phyloP scores from a whole-genome alignment of 1,284 basidiomycete species.

The Trametes polyzona region DNA sequence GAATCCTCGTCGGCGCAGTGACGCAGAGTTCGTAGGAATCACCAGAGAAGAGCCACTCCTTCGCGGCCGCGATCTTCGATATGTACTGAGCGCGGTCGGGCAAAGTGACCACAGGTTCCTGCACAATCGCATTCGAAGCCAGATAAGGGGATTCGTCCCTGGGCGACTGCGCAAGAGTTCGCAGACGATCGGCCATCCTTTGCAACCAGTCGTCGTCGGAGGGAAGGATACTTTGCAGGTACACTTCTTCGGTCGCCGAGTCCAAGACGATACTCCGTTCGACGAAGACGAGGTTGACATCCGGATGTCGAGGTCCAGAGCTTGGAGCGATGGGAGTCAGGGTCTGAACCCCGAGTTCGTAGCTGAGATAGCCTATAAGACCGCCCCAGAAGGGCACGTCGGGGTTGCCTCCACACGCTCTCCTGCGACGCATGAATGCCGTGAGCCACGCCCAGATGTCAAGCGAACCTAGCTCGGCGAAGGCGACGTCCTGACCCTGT shows the following conservation, averaged over 20 bases:
- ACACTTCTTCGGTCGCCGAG: conserved; percentile 46
- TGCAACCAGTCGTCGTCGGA: conserved; percentile 64
- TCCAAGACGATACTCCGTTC: conserved; percentile 79
- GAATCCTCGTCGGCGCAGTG: conserved; percentile 75
- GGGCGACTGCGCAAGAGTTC: conserved; percentile 3
- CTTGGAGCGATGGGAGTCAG: conserved; percentile 45
- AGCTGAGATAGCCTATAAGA: conserved; percentile 71
- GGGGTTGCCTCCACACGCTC: conserved; percentile 48
- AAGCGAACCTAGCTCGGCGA: conserved; percentile 40
- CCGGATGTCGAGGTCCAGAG: conserved; percentile 51
- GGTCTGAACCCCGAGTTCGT: conserved; percentile 71
- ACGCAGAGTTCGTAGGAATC: conserved; percentile 98
- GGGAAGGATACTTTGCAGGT: conserved; percentile 66
- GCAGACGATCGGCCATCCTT: conserved; percentile 39
- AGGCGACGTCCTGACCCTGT: conserved; percentile 26
- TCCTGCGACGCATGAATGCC: conserved; percentile 61
- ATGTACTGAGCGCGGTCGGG: conserved; percentile 71
- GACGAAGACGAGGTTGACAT: conserved; percentile 74
- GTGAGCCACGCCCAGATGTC: conserved; percentile 76
- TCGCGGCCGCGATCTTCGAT: conserved; percentile 71
- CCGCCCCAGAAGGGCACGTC: conserved; percentile 81
- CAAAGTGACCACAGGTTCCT: conserved; percentile 44
- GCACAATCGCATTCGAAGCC: conserved; percentile 5
- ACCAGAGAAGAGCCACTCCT: conserved; percentile 80
- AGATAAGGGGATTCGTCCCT: neutral